Percentiles rank a stretch among this genome's conserved stretches.
Conservation (phyloP, 2,329 filamentous ascomycete genomes). For the Aspergillus fructus region DNA sequence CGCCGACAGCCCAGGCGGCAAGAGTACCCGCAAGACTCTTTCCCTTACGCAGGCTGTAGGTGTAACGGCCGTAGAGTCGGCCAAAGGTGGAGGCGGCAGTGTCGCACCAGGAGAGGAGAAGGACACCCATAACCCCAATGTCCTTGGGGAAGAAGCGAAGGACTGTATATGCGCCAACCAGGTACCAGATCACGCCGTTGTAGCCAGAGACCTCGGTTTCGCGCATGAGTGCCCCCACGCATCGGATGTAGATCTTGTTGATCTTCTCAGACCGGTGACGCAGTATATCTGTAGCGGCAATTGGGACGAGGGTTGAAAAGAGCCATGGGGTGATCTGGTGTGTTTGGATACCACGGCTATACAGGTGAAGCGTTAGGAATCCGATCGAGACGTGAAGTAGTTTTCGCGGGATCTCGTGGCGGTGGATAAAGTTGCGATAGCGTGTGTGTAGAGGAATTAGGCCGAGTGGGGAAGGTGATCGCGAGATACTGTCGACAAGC, state of each 20-base stretch:
- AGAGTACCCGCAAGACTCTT: slow-evolving; percentile 90
- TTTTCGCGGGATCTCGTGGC: slow-evolving; percentile 95
- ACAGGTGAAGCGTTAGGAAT: slow-evolving; percentile 86
- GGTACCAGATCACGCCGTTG: slow-evolving; percentile 96
- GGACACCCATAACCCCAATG: slow-evolving; percentile 80
- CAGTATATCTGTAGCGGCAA: slow-evolving; percentile 76
- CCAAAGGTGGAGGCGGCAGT: slow-evolving; percentile 95
- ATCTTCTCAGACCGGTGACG: slow-evolving; percentile 79
- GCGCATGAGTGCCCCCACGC: slow-evolving; percentile 88
- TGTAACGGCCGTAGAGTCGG: slow-evolving; percentile 84
- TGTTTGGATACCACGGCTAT: slow-evolving; percentile 75
- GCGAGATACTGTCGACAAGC: slow-evolving; percentile 70
- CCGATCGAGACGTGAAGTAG: slow-evolving; percentile 92
- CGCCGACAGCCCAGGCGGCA: slow-evolving; percentile 78
- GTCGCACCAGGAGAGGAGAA: slow-evolving; percentile 96
- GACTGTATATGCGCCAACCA: slow-evolving; percentile 84
- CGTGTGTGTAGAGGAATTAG: slow-evolving; percentile 93
- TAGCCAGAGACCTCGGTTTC: slow-evolving; percentile 92
- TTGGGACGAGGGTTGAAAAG: slow-evolving; percentile 76
- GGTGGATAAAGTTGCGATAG: slow-evolving; percentile 90
- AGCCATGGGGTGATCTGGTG: slow-evolving; percentile 79
- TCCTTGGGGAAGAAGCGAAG: slow-evolving; percentile 91
- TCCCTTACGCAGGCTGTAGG: slow-evolving; percentile 76
- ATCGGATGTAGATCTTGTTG: slow-evolving; percentile 82
- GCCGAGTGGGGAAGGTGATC: slow-evolving; percentile 88